Evolutionary conservation across 148 eudicot species (phyloP), one percentile per base, ranked within the genome.

Genomic region (Camellia granthamiana): DNA sequence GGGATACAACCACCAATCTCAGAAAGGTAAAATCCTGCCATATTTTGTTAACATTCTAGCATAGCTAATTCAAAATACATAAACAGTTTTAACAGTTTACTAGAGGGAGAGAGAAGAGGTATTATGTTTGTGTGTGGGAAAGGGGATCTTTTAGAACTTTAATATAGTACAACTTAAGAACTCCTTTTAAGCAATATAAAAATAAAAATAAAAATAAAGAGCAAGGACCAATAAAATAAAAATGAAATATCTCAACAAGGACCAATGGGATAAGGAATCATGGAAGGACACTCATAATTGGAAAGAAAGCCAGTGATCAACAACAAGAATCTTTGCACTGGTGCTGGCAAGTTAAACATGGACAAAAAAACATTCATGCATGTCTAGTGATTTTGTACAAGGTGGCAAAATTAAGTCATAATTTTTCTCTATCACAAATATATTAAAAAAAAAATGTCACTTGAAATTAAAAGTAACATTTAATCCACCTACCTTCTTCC

Each of bases 401-500:
- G 41, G 54, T 41, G 78, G 54, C 7, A 59, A 61, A 60, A 18
- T 44, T 7, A 12, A 1, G 16, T 9, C n/a, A 66, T 66, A 38
- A 18, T 66, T 38, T 12, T 66, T 21, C 5, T 7, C 21, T 19
- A 19, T 5, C 70, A 66, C 15, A 30, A 30, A 11, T 8, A n/a
- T 66, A 23, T 23, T 23, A 23, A 23, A 23, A 30, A 30, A 2
- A 66, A 60, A 66, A 41, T 41, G 43, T 66, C 15, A 66, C 70
- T 30, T n/a, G 38, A 62, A 66, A 30, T 10, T 5, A 2, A 15
- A 3, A 7, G 63, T 10, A 63, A 8, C 19, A 7, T n/a, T 9
- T 21, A n/a, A 78, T 68, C 74, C 51, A 59, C 65, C 43, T 62
- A 82, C 98, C 92, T 89, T 87, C 83, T 90, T 92, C 56, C 93